Evolutionary conservation across 148 eudicot species (phyloP).

Genomic region (Camellia lanceoleosa): DNA sequence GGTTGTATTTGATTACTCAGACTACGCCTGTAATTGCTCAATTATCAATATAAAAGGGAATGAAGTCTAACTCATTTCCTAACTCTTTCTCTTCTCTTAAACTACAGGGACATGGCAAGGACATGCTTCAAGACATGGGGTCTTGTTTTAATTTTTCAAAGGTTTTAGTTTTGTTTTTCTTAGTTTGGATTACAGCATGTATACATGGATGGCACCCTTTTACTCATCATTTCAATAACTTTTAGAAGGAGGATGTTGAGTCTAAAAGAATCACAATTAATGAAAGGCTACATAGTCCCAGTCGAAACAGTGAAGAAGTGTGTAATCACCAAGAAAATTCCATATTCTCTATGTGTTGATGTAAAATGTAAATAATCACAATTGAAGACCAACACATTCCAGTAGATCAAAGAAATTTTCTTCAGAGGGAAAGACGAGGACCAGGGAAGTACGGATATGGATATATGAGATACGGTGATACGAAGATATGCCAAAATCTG

Average conservation of each 20-base stretch:
- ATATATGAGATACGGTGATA: too few species aligned
- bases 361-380: neutral
- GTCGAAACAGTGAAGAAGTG: neutral
- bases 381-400: slow-evolving; percentile 1
- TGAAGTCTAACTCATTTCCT: too few species aligned
- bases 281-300: neutral
- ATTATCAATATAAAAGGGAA: too few species aligned
- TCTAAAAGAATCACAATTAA: neutral
- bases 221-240: neutral
- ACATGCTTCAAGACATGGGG: too few species aligned
- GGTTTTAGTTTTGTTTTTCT: neutral
- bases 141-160: neutral
- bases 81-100: too few species aligned
- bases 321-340: neutral
- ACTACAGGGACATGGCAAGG: too few species aligned
- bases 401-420: neutral
- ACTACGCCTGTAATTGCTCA: too few species aligned
- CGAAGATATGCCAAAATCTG: too few species aligned
- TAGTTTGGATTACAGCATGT: neutral
- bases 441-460: too few species aligned
- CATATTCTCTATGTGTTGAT: neutral
- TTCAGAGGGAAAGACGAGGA: slow-evolving; percentile 1
- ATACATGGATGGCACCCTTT: neutral
- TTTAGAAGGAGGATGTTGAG: too few species aligned
- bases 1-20: too few species aligned